phyloP scores from a whole-genome alignment of 2,329 filamentous ascomycete genomes.

The Diaporthe ampelina region DNA sequence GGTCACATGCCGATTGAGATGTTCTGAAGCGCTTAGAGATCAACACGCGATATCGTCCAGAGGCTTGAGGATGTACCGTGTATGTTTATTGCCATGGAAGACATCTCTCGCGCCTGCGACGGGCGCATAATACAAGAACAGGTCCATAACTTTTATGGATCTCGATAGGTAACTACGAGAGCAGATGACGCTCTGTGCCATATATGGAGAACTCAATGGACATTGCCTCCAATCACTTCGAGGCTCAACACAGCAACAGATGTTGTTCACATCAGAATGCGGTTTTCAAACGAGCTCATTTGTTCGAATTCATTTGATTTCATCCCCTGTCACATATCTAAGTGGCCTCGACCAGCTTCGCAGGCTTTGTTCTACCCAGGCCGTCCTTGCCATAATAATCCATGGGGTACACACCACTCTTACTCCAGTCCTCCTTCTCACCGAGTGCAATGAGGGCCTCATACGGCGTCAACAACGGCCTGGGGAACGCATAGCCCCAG shows the following conservation, averaged over 20 bases:
- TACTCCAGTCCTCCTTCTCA: constrained; percentile 80
- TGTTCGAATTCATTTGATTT: neutral
- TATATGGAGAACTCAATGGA: neutral
- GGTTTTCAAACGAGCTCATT: neutral
- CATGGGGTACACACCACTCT: constrained; percentile 87
- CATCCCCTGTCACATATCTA: neutral
- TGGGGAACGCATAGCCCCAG: constrained; percentile 96
- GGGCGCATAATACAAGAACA: too few relatives aligned
- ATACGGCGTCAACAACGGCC: constrained; percentile 92
- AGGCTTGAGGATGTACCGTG: too few relatives aligned
- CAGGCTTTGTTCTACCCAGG: constrained; percentile 80
- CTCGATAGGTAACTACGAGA: too few relatives aligned
- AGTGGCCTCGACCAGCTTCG: constrained; percentile 34
- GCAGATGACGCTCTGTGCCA: neutral
- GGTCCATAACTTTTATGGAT: too few relatives aligned
- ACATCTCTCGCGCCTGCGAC: neutral
- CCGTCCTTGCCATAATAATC: constrained; percentile 97
- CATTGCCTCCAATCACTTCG: neutral
- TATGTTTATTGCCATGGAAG: too few relatives aligned
- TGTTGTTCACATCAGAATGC: neutral
- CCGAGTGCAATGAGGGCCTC: constrained; percentile 94
- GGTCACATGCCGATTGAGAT: too few relatives aligned
- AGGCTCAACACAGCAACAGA: neutral
- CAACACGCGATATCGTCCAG: too few relatives aligned
- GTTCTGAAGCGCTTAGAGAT: neutral